These are phyloP conservation scores for Cymodocea nodosa DNA, from an alignment of 116 monocot genomes.

Conservation along the genomic window DNA sequence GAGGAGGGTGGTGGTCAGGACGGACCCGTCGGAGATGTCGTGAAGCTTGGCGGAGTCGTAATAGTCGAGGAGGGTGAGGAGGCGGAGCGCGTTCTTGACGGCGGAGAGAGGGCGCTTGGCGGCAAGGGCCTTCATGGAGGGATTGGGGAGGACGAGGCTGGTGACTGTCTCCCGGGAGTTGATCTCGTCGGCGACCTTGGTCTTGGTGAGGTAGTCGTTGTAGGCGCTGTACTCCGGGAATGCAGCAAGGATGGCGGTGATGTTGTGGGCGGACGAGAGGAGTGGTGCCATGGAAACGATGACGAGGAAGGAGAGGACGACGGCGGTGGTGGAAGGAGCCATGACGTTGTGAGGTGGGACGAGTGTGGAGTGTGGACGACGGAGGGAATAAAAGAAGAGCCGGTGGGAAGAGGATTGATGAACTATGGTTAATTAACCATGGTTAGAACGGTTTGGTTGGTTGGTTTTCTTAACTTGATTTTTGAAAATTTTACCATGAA, in stretches of 20 bases:
- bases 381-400: background rate
- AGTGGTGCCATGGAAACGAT: background rate
- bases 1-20: conserved; percentile 67
- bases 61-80: conserved; percentile 85
- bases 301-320: conserved; percentile 4
- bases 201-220: conserved; percentile 52
- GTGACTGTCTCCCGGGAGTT: conserved; percentile 67
- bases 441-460: no score
- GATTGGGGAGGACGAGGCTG: conserved; percentile 54
- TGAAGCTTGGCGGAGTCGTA: conserved; percentile 82
- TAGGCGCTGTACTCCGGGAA: conserved; percentile 68
- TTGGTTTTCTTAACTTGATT: no score
- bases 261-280: conserved; percentile 27
- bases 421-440: conserved; percentile 1
- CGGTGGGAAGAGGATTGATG: background rate
- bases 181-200: conserved; percentile 80
- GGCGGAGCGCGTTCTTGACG: conserved; percentile 72
- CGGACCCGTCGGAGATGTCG: conserved; percentile 50
- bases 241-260: conserved; percentile 48
- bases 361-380: background rate
- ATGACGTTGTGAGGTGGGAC: background rate
- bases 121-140: conserved; percentile 42
- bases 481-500: no score
- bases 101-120: conserved; percentile 44
- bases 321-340: conserved; percentile 4